These are phyloP conservation scores for Phanerodontia chrysosporium DNA, from an alignment of 768 basidiomycete genomes.

Conservation along the genomic window DNA sequence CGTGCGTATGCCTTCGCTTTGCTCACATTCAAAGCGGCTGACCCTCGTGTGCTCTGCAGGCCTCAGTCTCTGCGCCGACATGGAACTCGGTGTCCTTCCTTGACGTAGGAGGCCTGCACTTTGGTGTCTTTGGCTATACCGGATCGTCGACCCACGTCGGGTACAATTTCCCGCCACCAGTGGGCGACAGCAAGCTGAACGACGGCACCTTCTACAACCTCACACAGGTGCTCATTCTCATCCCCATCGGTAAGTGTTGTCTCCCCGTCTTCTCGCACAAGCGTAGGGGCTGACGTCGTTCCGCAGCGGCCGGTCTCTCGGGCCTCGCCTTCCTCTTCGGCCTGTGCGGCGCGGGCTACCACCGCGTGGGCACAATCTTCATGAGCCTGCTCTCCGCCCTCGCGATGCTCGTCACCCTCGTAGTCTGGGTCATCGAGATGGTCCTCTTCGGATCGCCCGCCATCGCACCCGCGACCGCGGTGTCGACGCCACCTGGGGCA, in stretches of 20 bases:
- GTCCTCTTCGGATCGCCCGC: conserved; percentile 72
- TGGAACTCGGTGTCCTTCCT: conserved; percentile 73
- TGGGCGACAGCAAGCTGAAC: conserved; percentile 45
- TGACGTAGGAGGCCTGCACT: conserved; percentile 45
- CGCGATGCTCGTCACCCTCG: conserved; percentile 60
- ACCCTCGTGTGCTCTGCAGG: conserved; percentile 34
- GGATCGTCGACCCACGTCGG: conserved; percentile 53
- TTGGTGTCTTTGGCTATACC: conserved; percentile 78
- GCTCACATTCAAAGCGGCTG: not conserved
- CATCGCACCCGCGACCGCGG: conserved; percentile 49
- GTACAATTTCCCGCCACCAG: conserved; percentile 43
- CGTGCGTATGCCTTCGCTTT: conserved; percentile 37
- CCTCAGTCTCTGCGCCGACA: conserved; percentile 68
- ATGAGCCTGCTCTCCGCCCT: conserved; percentile 69
- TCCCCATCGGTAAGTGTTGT: conserved; percentile 61
- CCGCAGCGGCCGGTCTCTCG: conserved; percentile 56
- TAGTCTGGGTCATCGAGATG: conserved; percentile 78
- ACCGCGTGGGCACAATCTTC: conserved; percentile 69
- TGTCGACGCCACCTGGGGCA: conserved; percentile 57
- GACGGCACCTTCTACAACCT: conserved; percentile 59
- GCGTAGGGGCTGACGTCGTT: not conserved
- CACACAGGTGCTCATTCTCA: conserved; percentile 69
- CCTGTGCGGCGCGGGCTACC: conserved; percentile 58
- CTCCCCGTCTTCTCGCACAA: not conserved
- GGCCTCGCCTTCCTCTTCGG: conserved; percentile 66